phyloP scores from a whole-genome alignment of 2,329 filamentous ascomycete species.

The Apiospora pterosperma region DNA sequence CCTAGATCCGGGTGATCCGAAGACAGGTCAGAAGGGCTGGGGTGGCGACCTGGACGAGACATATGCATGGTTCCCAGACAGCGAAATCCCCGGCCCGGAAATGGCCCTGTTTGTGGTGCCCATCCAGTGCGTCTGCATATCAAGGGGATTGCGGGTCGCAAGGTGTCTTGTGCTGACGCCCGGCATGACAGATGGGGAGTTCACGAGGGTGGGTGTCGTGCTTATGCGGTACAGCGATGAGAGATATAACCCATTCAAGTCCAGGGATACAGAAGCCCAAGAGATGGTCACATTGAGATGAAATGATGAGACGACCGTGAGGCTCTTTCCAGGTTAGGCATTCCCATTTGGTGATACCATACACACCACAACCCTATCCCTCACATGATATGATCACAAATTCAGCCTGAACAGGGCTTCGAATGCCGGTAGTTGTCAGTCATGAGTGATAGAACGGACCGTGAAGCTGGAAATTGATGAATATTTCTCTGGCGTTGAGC shows the following conservation, averaged over 20 bases:
- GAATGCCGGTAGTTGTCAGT: background rate
- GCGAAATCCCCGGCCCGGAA: background rate
- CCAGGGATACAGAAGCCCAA: background rate
- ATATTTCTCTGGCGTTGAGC: background rate
- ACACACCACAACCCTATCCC: background rate
- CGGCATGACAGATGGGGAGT: background rate
- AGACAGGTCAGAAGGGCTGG: background rate
- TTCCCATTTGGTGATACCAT: background rate
- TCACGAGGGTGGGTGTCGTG: background rate
- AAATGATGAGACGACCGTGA: background rate
- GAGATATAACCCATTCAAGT: constrained; percentile 3
- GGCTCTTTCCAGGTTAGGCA: background rate
- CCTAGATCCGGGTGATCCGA: background rate
- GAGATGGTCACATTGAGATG: background rate
- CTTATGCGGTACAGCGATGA: constrained; percentile 1
- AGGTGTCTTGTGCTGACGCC: constrained; percentile 5
- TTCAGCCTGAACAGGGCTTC: background rate
- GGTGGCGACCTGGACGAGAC: constrained; percentile 3
- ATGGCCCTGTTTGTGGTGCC: background rate
- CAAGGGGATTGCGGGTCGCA: background rate
- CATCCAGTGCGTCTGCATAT: background rate
- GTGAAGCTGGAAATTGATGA: background rate
- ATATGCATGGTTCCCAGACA: constrained; percentile 5
- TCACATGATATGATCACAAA: background rate
- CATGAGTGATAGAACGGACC: background rate